Conservation (phyloP, 2,329 filamentous ascomycete species). For the Fusarium ambrosium region DNA sequence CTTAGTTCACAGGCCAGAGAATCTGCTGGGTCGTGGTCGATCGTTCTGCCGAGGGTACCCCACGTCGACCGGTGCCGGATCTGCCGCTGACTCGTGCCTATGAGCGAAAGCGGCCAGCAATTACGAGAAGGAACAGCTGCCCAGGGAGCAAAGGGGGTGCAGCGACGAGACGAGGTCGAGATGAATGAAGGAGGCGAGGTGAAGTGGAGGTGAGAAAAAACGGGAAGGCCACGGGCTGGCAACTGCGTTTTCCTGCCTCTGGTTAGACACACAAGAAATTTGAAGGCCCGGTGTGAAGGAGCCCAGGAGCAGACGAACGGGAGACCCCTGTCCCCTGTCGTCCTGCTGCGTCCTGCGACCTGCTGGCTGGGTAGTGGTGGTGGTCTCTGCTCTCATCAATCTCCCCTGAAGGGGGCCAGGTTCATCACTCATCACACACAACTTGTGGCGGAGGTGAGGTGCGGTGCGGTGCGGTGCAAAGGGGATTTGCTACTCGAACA, state of each 20-base stretch:
- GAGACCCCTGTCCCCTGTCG: slow-evolving; percentile 45
- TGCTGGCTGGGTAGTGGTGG: slow-evolving; percentile 34
- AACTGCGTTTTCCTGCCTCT: slow-evolving; percentile 39
- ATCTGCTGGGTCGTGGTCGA: slow-evolving; percentile 43
- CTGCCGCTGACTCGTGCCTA: slow-evolving; percentile 50
- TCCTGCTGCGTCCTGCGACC: slow-evolving; percentile 36
- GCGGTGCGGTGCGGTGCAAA: slow-evolving; percentile 1
- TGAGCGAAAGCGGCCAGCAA: slow-evolving; percentile 48
- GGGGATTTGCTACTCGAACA: slow-evolving; percentile 30
- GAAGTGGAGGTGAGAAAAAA: slow-evolving; percentile 42
- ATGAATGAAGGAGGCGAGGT: slow-evolving; percentile 23
- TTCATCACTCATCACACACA: slow-evolving; percentile 33
- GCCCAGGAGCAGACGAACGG: slow-evolving; percentile 35
- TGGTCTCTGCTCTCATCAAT: slow-evolving; percentile 43
- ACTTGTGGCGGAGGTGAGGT: slow-evolving; percentile 46
- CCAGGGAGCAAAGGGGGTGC: slow-evolving; percentile 34
- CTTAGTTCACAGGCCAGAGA: slow-evolving; percentile 44
- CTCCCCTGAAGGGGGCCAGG: slow-evolving; percentile 37
- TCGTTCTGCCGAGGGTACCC: slow-evolving; percentile 48
- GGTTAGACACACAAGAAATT: slow-evolving; percentile 24
- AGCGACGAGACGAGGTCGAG: slow-evolving; percentile 14
- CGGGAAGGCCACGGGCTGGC: slow-evolving; percentile 34
- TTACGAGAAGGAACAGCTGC: slow-evolving; percentile 39
- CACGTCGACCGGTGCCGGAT: slow-evolving; percentile 50
- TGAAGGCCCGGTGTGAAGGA: slow-evolving; percentile 30